Conservation (phyloP, 2,329 filamentous ascomycete genomes). For the Cytospora piceae region DNA sequence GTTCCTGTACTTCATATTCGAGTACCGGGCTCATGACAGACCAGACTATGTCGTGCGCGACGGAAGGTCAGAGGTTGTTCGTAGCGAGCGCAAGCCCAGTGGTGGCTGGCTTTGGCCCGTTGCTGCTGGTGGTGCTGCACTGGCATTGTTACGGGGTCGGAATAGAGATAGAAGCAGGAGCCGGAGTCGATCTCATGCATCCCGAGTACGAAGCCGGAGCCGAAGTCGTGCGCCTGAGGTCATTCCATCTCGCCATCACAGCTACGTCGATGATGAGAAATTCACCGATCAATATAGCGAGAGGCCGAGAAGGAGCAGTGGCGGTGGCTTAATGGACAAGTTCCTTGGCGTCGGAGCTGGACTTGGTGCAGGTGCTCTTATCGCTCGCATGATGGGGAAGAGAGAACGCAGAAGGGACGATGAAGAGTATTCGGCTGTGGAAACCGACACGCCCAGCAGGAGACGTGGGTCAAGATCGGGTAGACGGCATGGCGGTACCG, state of each 20-base stretch:
- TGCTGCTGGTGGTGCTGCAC: constrained; percentile 55
- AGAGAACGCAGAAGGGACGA: constrained; percentile 53
- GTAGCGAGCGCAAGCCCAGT: constrained; percentile 41
- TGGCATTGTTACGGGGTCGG: constrained; percentile 50
- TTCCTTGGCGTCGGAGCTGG: constrained; percentile 64
- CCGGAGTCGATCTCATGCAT: constrained; percentile 42
- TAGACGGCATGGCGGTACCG: constrained; percentile 40
- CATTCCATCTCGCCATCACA: constrained; percentile 56
- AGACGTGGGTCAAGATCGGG: constrained; percentile 43
- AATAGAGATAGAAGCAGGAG: constrained; percentile 46
- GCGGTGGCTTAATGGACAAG: constrained; percentile 63
- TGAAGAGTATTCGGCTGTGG: constrained; percentile 66
- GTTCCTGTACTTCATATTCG: constrained; percentile 77
- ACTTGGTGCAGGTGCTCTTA: constrained; percentile 64
- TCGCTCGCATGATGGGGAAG: constrained; percentile 61
- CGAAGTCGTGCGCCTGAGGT: constrained; percentile 51
- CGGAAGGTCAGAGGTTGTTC: constrained; percentile 57
- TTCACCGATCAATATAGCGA: constrained; percentile 68
- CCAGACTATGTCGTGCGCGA: constrained; percentile 60
- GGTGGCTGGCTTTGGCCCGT: constrained; percentile 57
- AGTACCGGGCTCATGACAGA: constrained; percentile 66
- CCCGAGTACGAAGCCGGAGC: constrained; percentile 42
- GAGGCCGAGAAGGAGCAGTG: constrained; percentile 43
- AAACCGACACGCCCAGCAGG: constrained; percentile 62
- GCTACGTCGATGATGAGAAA: constrained; percentile 68